Evolutionary conservation across 306 rosid genomes (phyloP).

Genomic region (Fragaria iinumae): DNA sequence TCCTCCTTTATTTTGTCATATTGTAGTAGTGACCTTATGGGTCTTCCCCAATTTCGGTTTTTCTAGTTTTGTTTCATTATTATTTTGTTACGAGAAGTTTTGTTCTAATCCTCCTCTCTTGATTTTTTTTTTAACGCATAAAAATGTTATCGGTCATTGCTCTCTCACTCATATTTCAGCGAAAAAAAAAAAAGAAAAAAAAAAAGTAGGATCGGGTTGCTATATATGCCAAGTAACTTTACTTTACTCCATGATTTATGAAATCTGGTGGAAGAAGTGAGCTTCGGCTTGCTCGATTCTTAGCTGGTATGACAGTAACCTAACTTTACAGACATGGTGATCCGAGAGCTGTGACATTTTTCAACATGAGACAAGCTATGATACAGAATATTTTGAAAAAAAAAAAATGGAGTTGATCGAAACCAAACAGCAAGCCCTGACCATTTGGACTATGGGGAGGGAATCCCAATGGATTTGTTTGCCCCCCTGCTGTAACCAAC

Average conservation of each 20-base stretch:
- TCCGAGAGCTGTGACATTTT: neutral
- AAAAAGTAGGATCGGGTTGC: no score
- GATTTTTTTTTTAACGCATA: no score
- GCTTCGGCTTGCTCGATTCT: neutral
- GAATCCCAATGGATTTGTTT: conserved; percentile 17
- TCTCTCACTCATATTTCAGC: no score
- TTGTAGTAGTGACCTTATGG: no score
- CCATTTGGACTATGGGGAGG: neutral
- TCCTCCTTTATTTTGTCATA: no score
- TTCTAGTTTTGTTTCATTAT: no score
- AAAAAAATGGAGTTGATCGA: neutral
- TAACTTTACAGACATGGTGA: neutral
- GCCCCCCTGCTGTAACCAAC: conserved; percentile 13
- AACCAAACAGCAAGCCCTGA: conserved; percentile 1
- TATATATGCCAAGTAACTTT: no score
- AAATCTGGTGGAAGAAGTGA: neutral
- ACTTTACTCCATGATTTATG: neutral
- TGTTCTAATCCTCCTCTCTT: no score
- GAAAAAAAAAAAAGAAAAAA: no score
- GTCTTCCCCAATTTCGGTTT: no score
- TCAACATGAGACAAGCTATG: neutral
- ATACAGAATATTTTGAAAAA: neutral
- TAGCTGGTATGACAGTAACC: neutral
- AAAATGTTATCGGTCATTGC: fast-evolving
- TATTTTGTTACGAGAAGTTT: no score